phyloP scores from a whole-genome alignment of 495 filamentous ascomycete species.

The Neurospora tetrasperma region DNA sequence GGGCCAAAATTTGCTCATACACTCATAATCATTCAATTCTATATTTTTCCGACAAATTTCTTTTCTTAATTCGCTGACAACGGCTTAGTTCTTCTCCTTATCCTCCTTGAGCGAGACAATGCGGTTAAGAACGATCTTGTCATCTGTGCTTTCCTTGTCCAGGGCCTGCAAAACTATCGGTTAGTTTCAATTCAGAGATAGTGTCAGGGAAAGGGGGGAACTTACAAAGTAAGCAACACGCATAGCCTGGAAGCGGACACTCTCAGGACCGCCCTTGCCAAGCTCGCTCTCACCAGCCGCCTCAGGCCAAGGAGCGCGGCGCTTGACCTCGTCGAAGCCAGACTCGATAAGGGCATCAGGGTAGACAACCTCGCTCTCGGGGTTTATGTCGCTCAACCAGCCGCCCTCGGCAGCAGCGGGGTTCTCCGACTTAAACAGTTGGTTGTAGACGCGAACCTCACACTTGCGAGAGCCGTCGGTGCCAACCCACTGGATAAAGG shows the following conservation, averaged over 20 bases:
- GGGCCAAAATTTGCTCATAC: not conserved
- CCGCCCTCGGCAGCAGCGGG: constrained; percentile 63
- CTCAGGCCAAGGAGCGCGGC: constrained; percentile 73
- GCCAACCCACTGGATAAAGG: constrained; percentile 86
- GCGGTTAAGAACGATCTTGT: constrained; percentile 74
- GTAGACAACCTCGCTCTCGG: constrained; percentile 69
- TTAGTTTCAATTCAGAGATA: constrained; percentile 9
- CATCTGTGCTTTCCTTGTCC: constrained; percentile 69
- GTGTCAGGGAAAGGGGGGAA: not conserved
- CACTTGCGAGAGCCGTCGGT: constrained; percentile 54
- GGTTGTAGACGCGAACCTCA: constrained; percentile 72
- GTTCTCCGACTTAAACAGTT: constrained; percentile 78
- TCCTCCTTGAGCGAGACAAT: constrained; percentile 94
- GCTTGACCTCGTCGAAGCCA: constrained; percentile 70
- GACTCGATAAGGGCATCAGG: constrained; percentile 70
- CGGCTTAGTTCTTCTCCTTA: constrained; percentile 48
- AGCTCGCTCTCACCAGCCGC: constrained; percentile 52
- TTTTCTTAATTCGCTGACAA: not conserved
- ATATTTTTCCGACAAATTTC: not conserved
- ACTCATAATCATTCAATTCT: not conserved
- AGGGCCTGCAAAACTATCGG: constrained; percentile 31
- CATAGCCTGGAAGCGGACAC: constrained; percentile 86
- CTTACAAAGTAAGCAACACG: constrained; percentile 74
- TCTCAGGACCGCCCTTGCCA: constrained; percentile 52
- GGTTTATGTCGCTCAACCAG: constrained; percentile 77